Conservation (phyloP, 2,329 filamentous ascomycete genomes). For the Neonectria sp. region DNA sequence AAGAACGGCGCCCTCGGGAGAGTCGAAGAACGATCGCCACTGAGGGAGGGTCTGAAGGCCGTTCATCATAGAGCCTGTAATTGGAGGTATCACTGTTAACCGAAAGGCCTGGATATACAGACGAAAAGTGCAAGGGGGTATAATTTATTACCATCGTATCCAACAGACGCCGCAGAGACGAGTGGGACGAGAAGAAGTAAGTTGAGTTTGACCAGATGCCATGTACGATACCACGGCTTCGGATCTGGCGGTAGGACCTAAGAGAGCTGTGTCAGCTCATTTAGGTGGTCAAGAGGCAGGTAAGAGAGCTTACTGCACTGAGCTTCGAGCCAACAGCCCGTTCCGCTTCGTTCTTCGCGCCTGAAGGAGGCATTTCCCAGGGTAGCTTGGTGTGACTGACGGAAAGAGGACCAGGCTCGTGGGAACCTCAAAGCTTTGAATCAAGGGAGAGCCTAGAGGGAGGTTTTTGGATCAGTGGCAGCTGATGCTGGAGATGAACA, state of each 20-base stretch:
- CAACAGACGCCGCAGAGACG: constrained; percentile 56
- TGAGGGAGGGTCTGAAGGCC: constrained; percentile 57
- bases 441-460: not conserved
- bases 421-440: not conserved
- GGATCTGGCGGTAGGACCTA: constrained; percentile 55
- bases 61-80: constrained; percentile 57
- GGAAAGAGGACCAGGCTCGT: not conserved
- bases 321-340: constrained; percentile 8
- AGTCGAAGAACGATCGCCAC: constrained; percentile 58
- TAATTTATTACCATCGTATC: constrained; percentile 56
- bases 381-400: not conserved
- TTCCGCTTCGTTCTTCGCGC: not conserved
- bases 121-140: not conserved
- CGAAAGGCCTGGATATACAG: too few relatives aligned
- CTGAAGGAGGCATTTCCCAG: not conserved
- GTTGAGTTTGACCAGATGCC: constrained; percentile 59
- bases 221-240: constrained; percentile 57
- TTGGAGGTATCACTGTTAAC: not conserved
- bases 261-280: not conserved
- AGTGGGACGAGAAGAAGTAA: constrained; percentile 58
- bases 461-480: too few relatives aligned
- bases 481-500: not conserved
- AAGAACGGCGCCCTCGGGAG: constrained; percentile 51
- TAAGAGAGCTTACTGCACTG: not conserved
- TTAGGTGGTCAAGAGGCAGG: not conserved